These are phyloP conservation scores for Neospora caninum DNA, from an alignment of 169 alveolate species.

Conservation along the genomic window DNA sequence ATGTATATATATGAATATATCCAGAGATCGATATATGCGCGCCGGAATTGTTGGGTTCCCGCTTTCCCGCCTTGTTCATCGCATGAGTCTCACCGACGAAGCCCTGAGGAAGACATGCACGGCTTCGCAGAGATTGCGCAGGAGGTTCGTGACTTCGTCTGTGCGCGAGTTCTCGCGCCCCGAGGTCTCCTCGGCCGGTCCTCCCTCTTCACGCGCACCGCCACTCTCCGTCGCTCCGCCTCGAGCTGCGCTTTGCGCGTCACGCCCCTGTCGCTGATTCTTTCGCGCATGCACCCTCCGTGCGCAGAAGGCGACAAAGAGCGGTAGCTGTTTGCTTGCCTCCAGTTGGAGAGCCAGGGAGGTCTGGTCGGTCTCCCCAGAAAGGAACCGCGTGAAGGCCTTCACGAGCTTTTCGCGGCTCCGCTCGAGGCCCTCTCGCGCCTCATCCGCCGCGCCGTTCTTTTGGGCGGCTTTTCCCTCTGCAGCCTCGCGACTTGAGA, in stretches of 20 bases:
- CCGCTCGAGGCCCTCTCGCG: background rate
- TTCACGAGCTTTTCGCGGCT: background rate
- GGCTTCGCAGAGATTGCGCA: background rate
- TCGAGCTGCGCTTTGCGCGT: no score
- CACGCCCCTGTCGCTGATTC: no score
- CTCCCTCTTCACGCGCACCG: background rate
- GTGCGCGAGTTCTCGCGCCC: background rate
- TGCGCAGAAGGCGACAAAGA: background rate
- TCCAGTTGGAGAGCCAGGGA: background rate
- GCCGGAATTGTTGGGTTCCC: no score
- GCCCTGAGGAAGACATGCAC: background rate
- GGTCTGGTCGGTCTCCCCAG: background rate
- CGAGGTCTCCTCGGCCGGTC: background rate
- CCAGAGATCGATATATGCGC: no score
- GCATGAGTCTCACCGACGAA: background rate
- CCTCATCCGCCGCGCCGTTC: background rate
- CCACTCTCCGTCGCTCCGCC: no score
- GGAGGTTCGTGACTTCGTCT: background rate
- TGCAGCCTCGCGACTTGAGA: no score
- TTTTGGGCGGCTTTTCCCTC: background rate
- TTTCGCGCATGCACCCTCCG: background rate
- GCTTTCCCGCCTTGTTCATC: no score
- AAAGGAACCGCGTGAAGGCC: background rate
- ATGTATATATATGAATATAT: no score
- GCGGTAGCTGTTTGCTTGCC: background rate